Base-by-base conservation (phyloP, 768 basidiomycete genomes). In the Xerocomellus intermedius region DNA sequence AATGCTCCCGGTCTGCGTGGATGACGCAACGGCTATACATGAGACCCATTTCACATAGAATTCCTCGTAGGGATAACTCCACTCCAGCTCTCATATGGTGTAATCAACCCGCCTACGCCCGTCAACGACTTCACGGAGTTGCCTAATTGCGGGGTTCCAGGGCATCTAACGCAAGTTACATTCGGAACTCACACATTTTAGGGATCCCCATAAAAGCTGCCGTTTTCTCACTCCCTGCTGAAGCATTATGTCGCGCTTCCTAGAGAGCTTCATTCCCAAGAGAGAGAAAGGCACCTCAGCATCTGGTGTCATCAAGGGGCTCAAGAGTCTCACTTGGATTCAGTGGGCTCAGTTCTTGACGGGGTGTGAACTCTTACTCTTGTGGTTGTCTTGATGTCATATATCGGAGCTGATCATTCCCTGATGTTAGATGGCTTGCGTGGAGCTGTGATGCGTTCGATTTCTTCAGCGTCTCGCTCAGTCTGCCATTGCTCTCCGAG, bases 391-490 rank as follows among this genome's bases (percentile, higher is more conserved):
- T 38, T 16, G 14, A 19, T 19, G 6, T 47, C 22, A 3, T 48
- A 0, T 28, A 5, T 52, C n/a, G 44, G 52, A 19, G 28, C 33
- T 55, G 10, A 59, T 26, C 35, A 13, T 10, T 41, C 10, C 13
- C 1, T 42, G 38, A 5, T 48, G 4, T 33, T 62, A 87, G 86
- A 19, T 92, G 87, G 86, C 73, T 94, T n/a, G 89, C 90, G 0
- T 94, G 92, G 92, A 88, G 84, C 8, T 86, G 83, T 70, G 91
- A 94, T 64, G 89, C 91, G 1, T 83, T 91, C 63, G 93, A 94
- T 69, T 94, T 91, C 74, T 94, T 94, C 75, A 82, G 82, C 19
- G 92, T 87, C 4, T 79, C 85, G 9, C 79, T 88, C 52, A 81
- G 75, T 54, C 75, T 88, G 14, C 68, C 73, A 9, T 61, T 68